These are phyloP conservation scores for Penicillium cosmopolitanum DNA, from an alignment of 495 filamentous ascomycete genomes.

Conservation along the genomic window DNA sequence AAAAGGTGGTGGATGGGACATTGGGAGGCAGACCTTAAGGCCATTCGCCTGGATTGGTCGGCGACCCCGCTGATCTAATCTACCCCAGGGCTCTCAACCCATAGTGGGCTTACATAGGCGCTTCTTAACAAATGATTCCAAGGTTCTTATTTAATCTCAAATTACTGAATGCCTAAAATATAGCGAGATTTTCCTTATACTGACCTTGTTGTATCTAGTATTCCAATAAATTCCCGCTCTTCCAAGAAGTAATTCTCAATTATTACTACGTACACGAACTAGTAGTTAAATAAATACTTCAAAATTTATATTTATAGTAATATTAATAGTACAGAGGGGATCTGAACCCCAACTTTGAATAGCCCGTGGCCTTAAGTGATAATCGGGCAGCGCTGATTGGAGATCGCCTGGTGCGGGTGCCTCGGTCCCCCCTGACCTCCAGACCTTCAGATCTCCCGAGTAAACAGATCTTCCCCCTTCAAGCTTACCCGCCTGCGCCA, in stretches of 20 bases:
- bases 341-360: neutral
- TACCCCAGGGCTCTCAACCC: no score
- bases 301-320: no score
- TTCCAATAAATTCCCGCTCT: neutral
- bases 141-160: no score
- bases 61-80: conserved; percentile 16
- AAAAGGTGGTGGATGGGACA: neutral
- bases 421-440: conserved; percentile 6
- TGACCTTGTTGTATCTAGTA: neutral
- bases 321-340: neutral
- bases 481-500: conserved; percentile 21
- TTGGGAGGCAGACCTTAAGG: neutral
- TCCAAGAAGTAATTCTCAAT: no score
- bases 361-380: neutral
- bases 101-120: no score
- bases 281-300: no score
- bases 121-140: no score
- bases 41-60: neutral
- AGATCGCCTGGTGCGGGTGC: conserved; percentile 6
- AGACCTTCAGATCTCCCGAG: conserved; percentile 9
- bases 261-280: no score
- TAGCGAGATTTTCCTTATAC: no score
- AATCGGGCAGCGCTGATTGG: conserved; percentile 19
- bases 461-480: conserved; percentile 16
- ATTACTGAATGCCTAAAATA: no score